Base-by-base conservation (phyloP, 352 stramenopile genomes). In the Phytophthora citricola region DNA sequence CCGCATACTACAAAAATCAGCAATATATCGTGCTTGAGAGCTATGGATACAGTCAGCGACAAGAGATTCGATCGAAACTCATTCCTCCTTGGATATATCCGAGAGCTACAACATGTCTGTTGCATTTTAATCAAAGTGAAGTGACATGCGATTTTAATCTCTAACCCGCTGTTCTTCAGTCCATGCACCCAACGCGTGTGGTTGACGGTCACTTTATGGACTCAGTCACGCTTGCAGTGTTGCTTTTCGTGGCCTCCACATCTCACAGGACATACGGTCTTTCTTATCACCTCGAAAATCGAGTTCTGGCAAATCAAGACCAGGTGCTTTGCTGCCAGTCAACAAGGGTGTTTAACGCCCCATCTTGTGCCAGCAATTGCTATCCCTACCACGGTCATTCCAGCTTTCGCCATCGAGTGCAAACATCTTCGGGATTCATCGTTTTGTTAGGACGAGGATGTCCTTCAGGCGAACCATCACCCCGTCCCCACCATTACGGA, bases 261-360 rank as follows among this genome's bases (percentile, higher is more conserved):
- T 6, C 20, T 36, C n/a, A 7, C 44, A 44, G 34, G 14, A 26
- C 41, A 52, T 36, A 3, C 26, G 55, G 24, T 56, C 44, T 63
- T 54, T 63, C 55, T 63, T 54, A 53, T 63, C 51, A 29, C 26
- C 2, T 40, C 31, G 12, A 58, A 50, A 53, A 53, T 31, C 54
- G 46, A 32, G 17, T 14, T 43, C 4, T 49, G 58, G 40, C 58
- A 60, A 22, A 60, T 66, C 58, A 55, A 61, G 58, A 66, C 32
- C 58, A 66, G 58, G 59, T 60, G 58, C 48, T 54, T 41, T 15
- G 31, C 22, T 58, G 46, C 17, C 58, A 62, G 54, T 63, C 44
- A 55, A 49, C 55, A 47, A 32, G 22, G 12, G 15, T 15, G 39
- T 53, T 32, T 50, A 50, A 50, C 38, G 26, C 9, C 31, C 22